Evolutionary conservation across 2,329 filamentous ascomycete species (phyloP).

Genomic region (Aureobasidium zeae): DNA sequence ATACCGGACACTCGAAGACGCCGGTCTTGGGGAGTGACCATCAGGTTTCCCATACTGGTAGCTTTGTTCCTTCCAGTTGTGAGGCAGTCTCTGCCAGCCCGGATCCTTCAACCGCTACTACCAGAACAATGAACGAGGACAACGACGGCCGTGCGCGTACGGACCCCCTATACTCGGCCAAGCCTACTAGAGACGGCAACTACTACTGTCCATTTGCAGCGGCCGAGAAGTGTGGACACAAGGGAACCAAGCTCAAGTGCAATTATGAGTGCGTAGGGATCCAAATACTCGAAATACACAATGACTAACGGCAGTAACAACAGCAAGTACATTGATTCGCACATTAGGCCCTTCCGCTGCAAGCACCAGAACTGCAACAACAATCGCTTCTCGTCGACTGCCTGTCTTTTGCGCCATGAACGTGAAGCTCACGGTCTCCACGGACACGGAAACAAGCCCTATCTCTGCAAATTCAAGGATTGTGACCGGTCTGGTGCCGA

Average conservation of each 20-base stretch:
- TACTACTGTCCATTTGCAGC: constrained; percentile 90
- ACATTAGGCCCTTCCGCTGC: constrained; percentile 93
- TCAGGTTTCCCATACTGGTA: constrained; percentile 5
- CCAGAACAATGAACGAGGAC: constrained; percentile 8
- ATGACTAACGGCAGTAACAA: too few relatives aligned
- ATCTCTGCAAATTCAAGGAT: constrained; percentile 76
- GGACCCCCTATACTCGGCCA: constrained; percentile 62
- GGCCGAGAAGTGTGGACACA: constrained; percentile 69
- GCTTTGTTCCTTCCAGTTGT: neutral
- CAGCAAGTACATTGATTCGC: constrained; percentile 95
- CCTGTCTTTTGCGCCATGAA: constrained; percentile 88
- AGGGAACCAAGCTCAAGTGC: constrained; percentile 93
- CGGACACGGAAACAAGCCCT: constrained; percentile 85
- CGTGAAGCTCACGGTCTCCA: constrained; percentile 94
- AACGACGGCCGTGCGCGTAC: constrained; percentile 32
- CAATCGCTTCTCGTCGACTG: constrained; percentile 86
- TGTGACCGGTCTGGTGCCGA: constrained; percentile 75
- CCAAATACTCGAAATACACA: too few relatives aligned
- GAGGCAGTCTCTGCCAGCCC: constrained; percentile 3
- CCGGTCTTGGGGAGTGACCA: neutral
- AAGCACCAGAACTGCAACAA: constrained; percentile 76
- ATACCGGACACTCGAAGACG: neutral
- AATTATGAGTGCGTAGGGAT: constrained; percentile 82
- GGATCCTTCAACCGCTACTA: constrained; percentile 1
- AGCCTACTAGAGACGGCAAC: constrained; percentile 61